phyloP scores from a whole-genome alignment of 1,139 yeast genomes.

The Geotrichum candidum region DNA sequence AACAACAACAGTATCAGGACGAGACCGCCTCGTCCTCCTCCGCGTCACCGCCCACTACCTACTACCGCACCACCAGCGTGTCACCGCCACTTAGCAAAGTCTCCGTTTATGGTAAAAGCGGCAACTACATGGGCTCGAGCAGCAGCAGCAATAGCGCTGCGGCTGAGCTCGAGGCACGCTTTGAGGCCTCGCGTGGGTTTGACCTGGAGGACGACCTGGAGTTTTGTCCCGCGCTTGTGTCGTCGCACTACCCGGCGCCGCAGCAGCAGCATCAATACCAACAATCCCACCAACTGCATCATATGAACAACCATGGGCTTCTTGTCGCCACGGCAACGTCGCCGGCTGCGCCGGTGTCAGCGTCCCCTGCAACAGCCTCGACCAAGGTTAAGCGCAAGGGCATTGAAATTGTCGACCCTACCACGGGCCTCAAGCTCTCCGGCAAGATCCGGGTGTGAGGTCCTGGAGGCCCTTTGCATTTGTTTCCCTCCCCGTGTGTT shows the following conservation, averaged over 20 bases:
- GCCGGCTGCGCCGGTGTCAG: background rate
- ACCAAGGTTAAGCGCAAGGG: constrained; percentile 31
- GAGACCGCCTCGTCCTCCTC: background rate
- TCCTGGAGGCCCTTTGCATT: background rate
- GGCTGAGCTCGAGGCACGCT: constrained; percentile 33
- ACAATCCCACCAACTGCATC: background rate
- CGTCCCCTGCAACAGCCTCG: background rate
- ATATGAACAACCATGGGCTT: background rate
- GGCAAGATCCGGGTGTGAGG: constrained; percentile 19
- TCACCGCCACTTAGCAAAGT: background rate
- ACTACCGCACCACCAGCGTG: background rate
- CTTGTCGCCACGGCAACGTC: background rate
- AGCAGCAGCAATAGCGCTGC: background rate
- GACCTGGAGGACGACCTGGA: constrained; percentile 66
- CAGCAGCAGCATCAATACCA: background rate
- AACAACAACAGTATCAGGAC: background rate
- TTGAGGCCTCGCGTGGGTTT: constrained; percentile 61
- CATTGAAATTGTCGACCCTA: constrained; percentile 75
- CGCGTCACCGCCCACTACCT: background rate
- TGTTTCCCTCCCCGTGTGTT: background rate
- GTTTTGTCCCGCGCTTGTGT: constrained; percentile 43
- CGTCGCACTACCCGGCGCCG: constrained; percentile 3
- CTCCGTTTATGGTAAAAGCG: background rate
- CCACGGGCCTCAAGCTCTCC: constrained; percentile 57
- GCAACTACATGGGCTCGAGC: background rate